These are phyloP conservation scores for Simplicillium aogashimaense DNA, from an alignment of 2,329 filamentous ascomycete species.

Conservation along the genomic window DNA sequence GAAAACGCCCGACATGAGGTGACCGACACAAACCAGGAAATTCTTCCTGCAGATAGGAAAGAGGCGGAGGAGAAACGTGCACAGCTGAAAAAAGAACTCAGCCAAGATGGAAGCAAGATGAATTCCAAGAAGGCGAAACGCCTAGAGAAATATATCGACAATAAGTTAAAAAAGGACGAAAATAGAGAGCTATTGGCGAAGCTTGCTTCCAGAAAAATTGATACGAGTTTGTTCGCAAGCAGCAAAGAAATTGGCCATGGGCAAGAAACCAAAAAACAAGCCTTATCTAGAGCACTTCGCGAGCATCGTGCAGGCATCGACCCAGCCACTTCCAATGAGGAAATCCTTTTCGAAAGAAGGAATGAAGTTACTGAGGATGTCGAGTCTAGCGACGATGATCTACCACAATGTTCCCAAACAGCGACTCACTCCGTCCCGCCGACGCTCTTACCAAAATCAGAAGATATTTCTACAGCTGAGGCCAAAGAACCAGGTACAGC, in stretches of 20 bases:
- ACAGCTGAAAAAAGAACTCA: slow-evolving; percentile 42
- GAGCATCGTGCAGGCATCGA: slow-evolving; percentile 57
- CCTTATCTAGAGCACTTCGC: slow-evolving; percentile 50
- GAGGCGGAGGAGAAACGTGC: slow-evolving; percentile 45
- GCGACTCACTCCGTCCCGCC: slow-evolving; percentile 5
- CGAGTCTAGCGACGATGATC: slow-evolving; percentile 16
- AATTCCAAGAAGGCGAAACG: slow-evolving; percentile 58
- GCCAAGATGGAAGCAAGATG: slow-evolving; percentile 41
- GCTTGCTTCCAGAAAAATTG: slow-evolving; percentile 67
- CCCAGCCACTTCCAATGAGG: slow-evolving; percentile 39
- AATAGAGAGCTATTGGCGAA: slow-evolving; percentile 76
- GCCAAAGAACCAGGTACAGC: slow-evolving; percentile 2
- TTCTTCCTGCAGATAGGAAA: slow-evolving; percentile 31
- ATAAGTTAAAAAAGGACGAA: slow-evolving; percentile 89
- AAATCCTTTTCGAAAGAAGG: slow-evolving; percentile 40
- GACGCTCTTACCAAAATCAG: slow-evolving; percentile 3
- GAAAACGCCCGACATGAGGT: slow-evolving; percentile 30
- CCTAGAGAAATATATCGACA: slow-evolving; percentile 66
- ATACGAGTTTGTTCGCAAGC: slow-evolving; percentile 73
- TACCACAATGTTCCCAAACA: too few relatives aligned
- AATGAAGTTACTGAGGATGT: slow-evolving; percentile 19
- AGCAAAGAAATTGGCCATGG: slow-evolving; percentile 66
- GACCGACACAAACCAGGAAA: slow-evolving; percentile 45
- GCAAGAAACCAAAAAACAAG: slow-evolving; percentile 62
- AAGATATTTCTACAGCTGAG: slow-evolving; percentile 1